Evolutionary conservation across 1,139 yeast species (phyloP), one percentile per base, ranked within the genome.

Genomic region (Pichia sp.): DNA sequence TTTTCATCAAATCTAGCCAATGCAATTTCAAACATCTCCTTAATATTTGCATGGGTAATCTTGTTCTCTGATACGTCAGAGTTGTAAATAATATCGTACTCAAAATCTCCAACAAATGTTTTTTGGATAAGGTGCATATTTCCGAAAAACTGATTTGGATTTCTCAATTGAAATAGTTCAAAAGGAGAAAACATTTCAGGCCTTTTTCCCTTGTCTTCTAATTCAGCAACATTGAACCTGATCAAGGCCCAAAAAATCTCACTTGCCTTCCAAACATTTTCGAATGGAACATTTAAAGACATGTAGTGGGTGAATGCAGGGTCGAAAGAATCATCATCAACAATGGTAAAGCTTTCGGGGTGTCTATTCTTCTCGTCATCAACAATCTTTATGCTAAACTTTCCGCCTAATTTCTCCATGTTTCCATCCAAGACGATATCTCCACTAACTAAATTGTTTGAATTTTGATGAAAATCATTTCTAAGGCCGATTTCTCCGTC

Each of bases 121-220:
- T 87, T 85, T 70, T 93, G 97, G 30, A 90, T 72, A 58, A 80
- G 78, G 67, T 92, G 97, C 58, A 88, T 69, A 65, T 90, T 90
- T 1, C 97, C 97, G 59, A 79, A 80, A 61, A 83, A 84, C 26
- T 74, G 70, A 53, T 80, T 79, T 36, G 83, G 60, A 65, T 90
- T 85, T 62, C 89, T 77, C 38, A 90, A 60, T 4, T 82, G 71
- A 54, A 81, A 81, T 1, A 77, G 69, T 61, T 80, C 84, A 34
- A 72, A 74, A 0, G 85, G 76, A 0, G 84, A 81, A 48, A 16
- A 52, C 7, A 45, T 38, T 50, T 43, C 59, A 4, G 64, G 42
- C 62, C 1, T 68, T 62, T 3, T 72, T 75, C 75, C 75, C 1
- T 8, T 5, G 1, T 8, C 11, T 19, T 77, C 65, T 36, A 85